These are phyloP conservation scores for Suillus alpinus DNA, from an alignment of 768 basidiomycete genomes.

Conservation along the genomic window DNA sequence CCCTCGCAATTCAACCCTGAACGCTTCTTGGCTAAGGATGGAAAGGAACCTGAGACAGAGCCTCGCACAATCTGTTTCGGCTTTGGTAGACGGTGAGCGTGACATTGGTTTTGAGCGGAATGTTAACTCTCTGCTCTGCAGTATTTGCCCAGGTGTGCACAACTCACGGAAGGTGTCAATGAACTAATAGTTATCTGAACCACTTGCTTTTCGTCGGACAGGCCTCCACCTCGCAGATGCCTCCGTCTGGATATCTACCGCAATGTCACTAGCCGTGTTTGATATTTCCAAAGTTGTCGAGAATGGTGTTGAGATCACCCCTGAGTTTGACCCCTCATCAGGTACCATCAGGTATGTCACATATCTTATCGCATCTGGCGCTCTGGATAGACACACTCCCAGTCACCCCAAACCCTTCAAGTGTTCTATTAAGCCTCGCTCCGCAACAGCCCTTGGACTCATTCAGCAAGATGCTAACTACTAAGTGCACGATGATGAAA, in stretches of 20 bases:
- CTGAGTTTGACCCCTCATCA: constrained; percentile 42
- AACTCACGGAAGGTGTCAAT: background rate
- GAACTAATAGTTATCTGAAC: background rate
- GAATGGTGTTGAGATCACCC: constrained; percentile 36
- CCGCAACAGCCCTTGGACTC: background rate
- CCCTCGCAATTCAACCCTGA: constrained; percentile 43
- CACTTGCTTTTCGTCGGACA: constrained; percentile 25
- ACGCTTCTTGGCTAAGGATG: background rate
- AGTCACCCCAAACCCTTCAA: constrained; percentile 22
- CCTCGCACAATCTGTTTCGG: constrained; percentile 45
- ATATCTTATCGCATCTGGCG: background rate
- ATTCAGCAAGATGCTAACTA: background rate
- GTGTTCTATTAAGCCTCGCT: constrained; percentile 11
- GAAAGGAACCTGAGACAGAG: background rate
- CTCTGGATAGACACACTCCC: background rate
- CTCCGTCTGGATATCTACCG: constrained; percentile 37
- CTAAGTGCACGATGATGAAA: background rate
- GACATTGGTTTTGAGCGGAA: background rate
- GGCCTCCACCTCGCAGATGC: constrained; percentile 49
- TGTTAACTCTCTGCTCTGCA: background rate
- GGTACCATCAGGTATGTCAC: constrained; percentile 42
- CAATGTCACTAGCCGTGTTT: constrained; percentile 40
- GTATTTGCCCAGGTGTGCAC: background rate
- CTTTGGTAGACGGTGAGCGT: constrained; percentile 35
- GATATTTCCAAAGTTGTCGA: constrained; percentile 22